A percentile compares a stretch with the other conserved stretches of the same genome.
Conservation (phyloP, 2,329 filamentous ascomycete species). For the Aspergillus sp. region DNA sequence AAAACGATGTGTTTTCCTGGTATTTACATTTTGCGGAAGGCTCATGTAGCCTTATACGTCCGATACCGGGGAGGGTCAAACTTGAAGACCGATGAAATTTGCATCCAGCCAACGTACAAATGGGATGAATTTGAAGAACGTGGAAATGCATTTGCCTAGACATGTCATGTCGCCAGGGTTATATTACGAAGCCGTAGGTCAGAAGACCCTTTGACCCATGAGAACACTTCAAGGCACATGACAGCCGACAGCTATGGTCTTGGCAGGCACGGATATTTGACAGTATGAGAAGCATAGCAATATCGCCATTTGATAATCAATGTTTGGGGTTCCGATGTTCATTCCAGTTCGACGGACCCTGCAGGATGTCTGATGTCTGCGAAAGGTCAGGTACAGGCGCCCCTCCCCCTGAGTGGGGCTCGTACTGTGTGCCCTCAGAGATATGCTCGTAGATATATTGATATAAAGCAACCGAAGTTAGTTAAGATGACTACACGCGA, state of each 20-base stretch:
- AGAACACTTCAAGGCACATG: not conserved
- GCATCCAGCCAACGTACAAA: not conserved
- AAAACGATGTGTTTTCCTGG: not conserved
- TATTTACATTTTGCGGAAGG: not conserved
- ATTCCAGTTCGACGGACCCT: not conserved
- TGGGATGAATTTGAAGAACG: not conserved
- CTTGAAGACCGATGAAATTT: not conserved
- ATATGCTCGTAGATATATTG: not conserved
- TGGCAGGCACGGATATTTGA: not conserved
- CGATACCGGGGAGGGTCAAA: not conserved
- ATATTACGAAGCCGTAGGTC: not conserved
- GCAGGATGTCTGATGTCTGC: not conserved
- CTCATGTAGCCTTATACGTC: not conserved
- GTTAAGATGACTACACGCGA: not conserved
- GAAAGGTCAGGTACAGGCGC: not conserved
- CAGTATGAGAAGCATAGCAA: not conserved
- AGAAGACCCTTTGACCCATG: not conserved
- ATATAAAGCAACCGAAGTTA: not conserved
- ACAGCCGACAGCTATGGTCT: not conserved
- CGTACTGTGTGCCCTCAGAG: not conserved
- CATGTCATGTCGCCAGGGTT: not conserved
- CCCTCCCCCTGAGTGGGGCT: not conserved
- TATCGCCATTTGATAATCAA: not conserved
- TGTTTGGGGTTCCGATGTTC: not conserved
- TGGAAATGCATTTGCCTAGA: not conserved